Conservation (phyloP, 2,329 filamentous ascomycete species). For the Apiospora aurea region DNA sequence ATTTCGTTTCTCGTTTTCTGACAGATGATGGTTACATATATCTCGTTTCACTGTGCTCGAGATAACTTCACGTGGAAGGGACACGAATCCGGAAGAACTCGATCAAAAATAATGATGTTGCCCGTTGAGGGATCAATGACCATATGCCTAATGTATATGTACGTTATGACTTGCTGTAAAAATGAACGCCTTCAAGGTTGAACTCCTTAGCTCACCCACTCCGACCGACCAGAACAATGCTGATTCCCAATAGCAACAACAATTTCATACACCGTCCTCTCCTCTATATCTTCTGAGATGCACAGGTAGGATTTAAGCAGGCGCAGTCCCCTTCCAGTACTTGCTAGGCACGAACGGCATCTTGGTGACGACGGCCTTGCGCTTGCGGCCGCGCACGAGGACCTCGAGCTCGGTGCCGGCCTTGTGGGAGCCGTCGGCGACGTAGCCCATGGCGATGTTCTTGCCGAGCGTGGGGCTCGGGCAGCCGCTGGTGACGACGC, state of each 20-base stretch:
- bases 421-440: constrained; percentile 84
- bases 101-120: not conserved
- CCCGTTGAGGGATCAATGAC: constrained; percentile 1
- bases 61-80: too few relatives aligned
- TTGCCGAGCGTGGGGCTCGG: constrained; percentile 85
- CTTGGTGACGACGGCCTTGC: constrained; percentile 78
- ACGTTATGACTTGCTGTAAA: not conserved
- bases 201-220: not conserved
- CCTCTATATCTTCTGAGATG: not conserved
- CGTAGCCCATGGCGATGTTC: constrained; percentile 97
- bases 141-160: not conserved
- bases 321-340: constrained; percentile 65
- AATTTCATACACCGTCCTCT: not conserved
- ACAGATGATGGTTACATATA: too few relatives aligned
- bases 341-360: constrained; percentile 88
- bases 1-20: too few relatives aligned
- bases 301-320: constrained; percentile 29
- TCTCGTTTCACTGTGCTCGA: too few relatives aligned
- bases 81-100: too few relatives aligned
- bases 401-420: constrained; percentile 82
- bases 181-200: not conserved
- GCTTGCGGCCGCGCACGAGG: constrained; percentile 76
- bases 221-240: not conserved
- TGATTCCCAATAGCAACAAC: too few relatives aligned
- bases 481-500: constrained; percentile 85